Base-by-base conservation (phyloP, 2,329 filamentous ascomycete species). In the Neophaeococcomyces aloes region DNA sequence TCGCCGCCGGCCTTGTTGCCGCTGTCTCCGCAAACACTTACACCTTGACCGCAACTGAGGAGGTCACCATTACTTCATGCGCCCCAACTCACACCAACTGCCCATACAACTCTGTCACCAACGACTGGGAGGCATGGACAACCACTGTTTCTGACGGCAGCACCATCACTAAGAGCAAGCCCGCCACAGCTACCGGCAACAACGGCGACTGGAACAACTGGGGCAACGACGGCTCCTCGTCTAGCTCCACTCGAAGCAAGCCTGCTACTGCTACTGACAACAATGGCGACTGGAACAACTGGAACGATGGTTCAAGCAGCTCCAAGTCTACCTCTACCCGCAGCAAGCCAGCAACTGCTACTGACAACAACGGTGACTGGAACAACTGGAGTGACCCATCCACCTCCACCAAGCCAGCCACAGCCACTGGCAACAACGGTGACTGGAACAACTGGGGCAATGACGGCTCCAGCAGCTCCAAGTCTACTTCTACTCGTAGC, bases 21-120 rank as follows among this genome's bases (percentile, higher is more conserved):
- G 53, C 64, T 48, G 52, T 46, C 19, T 47, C 45, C 27, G 51
- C 53, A 25, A 30, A 32, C 15, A 50, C 45, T 31, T 38, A 35
- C 44, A 70, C 74, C 57, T 65, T 78, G 65, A 76, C 74, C 71
- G 64, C 66, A 59, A 77, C 73, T 53, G 68, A 76, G 59, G 67
- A 71, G 59, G 66, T 75, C 54, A 80, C 76, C 64, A 66, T 80
- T 71, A 79, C 74, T 62, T 76, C 72, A 42, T 79, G 76, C 70
- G 70, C 64, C 46, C 66, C 75, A 38, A 69, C 69, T 48, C 75
- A 81, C 58, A 72, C 74, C 61, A 58, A 81, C 75, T 83, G 79
- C 49, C 49, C 50, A 15, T 52, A 52, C 49, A 49, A 51, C 48
- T 33, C 41, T 6, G 8, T 3, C 3, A 29, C n/a, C 33, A 19